Evolutionary conservation across 2,329 filamentous ascomycete species (phyloP), one percentile per base, ranked within the genome.

Genomic region (Didymella pinodella): DNA sequence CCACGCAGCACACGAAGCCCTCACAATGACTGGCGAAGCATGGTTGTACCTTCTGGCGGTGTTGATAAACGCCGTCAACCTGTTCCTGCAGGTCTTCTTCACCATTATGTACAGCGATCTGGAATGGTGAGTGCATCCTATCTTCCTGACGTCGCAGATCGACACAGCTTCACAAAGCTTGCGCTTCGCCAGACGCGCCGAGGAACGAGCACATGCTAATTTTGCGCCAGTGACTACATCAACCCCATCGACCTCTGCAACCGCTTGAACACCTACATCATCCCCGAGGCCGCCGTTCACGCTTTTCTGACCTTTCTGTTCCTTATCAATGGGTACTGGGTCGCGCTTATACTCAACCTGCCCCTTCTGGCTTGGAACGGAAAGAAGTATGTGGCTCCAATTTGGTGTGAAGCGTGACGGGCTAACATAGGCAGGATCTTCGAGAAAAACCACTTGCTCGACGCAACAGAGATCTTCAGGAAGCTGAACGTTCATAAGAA

Each of bases 201-300:
- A n/a, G n/a, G 26, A 11, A 26, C 32, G 51, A 66, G 57, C 65
- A 67, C 55, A 68, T 66, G 62, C 71, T 74, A 68, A 76, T 65
- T 69, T 70, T 70, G 67, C 64, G 64, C 65, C 76, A 97, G 93
- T 83, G 95, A 99, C 83, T 99, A 99, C 83, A 99, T 99, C 84
- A 99, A 99, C 85, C 95, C 95, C 45, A 99, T 99, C 84, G 95
- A 99, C 75, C 93, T 99, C 68, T 99, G 95, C 90, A 99, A 99
- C 89, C 93, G 95, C 74, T 90, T 99, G 71, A 99, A 99, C 86
- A 96, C 94, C 78, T 99, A 99, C 84, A 99, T 99, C 78, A 90
- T 99, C 75, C 95, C 95, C 76, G 96, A 99, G 86, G 95, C 95
- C 73, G 94, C 92, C 68, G 94, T 99, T 65, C 96, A 99, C 79